Conservation (phyloP, 2,329 filamentous ascomycete genomes). For the Aspergillus alliaceus region DNA sequence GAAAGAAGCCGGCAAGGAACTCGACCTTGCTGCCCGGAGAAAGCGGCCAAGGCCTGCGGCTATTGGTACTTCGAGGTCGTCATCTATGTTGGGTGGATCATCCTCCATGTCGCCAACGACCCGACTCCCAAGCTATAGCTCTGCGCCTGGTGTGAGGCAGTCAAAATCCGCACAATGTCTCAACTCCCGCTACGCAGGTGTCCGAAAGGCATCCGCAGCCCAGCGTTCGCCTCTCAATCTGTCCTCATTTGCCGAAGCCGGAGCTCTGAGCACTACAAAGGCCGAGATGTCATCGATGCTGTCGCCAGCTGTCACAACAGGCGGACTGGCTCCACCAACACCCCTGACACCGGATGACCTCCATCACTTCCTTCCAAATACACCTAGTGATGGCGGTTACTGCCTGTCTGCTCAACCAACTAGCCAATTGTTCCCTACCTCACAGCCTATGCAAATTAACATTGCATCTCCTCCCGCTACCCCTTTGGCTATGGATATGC, state of each 20-base stretch:
- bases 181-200: slow-evolving; percentile 45
- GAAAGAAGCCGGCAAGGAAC: slow-evolving; percentile 40
- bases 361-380: slow-evolving; percentile 41
- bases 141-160: slow-evolving; percentile 44
- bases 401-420: slow-evolving; percentile 36
- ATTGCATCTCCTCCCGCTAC: slow-evolving; percentile 47
- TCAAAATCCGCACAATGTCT: slow-evolving; percentile 48
- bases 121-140: slow-evolving; percentile 32
- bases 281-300: slow-evolving; percentile 34
- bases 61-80: slow-evolving; percentile 43
- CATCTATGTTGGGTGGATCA: slow-evolving; percentile 37
- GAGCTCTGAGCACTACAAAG: slow-evolving; percentile 34
- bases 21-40: slow-evolving; percentile 47
- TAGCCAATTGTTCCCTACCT: slow-evolving; percentile 36
- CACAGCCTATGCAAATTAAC: slow-evolving; percentile 43
- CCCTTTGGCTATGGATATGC: slow-evolving; percentile 39
- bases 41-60: slow-evolving; percentile 49
- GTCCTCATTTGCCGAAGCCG: slow-evolving; percentile 46
- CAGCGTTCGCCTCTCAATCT: slow-evolving; percentile 50
- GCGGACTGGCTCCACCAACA: slow-evolving; percentile 42
- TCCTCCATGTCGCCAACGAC: slow-evolving; percentile 45
- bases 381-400: slow-evolving; percentile 39
- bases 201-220: slow-evolving; percentile 46
- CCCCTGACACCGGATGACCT: slow-evolving; percentile 45
- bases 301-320: slow-evolving; percentile 35